Base-by-base conservation (phyloP, 2,329 filamentous ascomycete species). In the Colletotrichum camelliae region DNA sequence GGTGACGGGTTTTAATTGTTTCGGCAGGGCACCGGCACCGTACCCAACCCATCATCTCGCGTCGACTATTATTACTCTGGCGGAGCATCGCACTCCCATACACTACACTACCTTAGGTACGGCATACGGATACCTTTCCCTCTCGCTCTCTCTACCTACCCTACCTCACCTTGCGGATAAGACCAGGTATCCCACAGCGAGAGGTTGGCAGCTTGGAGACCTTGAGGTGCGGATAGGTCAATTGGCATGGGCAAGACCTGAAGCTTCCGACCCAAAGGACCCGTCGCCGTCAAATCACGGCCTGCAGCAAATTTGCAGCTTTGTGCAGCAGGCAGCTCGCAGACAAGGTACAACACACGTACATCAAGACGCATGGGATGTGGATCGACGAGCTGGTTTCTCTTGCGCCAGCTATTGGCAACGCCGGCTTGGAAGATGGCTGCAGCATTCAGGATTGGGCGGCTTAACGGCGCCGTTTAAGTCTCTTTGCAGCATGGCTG, bases 1-100 rank as follows among this genome's bases (percentile, higher is more conserved):
- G 71, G 74, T 35, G 60, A 75, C 61, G 74, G 74, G 66, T 74
- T 76, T 76, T 75, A 74, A 75, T 76, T 71, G 74, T 76, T 75
- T 76, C 71, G 71, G 74, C 71, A 76, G 43, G 70, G 27, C 64
- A 73, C 43, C 64, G 64, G 35, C 70, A 64, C 61, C 67, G 61
- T 61, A 60, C 72, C 72, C 67, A 72, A 52, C 73, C 70, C 73
- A 73, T 73, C 73, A 75, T 69, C 72, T 71, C 73, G 73, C 64
- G 43, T 75, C 43, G 43, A 68, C 21, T 48, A 60, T 61, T 64
- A 60, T 73, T 52, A 55, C 64, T 35, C n/a, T 39, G 64, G 73
- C 73, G 70, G 64, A 75, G 64, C 65, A 69, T 68, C 73, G 58
- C 52, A 61, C 65, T 18, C 21, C 18, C 62, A 27, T 27, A 33